phyloP scores from a whole-genome alignment of 805 yeast genomes.

The Saturnispora saitoi region DNA sequence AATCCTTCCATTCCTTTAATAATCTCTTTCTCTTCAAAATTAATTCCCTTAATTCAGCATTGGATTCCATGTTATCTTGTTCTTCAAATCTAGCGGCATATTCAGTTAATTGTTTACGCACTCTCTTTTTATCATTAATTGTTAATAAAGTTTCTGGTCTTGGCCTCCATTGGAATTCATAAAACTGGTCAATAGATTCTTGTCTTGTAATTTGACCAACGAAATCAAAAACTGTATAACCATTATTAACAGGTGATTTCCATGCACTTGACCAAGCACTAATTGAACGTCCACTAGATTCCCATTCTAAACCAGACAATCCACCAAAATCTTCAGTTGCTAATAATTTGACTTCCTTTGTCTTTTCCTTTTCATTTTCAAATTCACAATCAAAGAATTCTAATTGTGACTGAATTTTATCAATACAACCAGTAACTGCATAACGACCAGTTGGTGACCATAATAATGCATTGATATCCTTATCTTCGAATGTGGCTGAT shows the following conservation, averaged over 20 bases:
- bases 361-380: conserved; percentile 49
- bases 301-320: conserved; percentile 84
- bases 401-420: conserved; percentile 44
- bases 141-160: conserved; percentile 76
- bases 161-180: conserved; percentile 94
- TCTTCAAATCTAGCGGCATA: conserved; percentile 92
- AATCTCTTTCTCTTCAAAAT: conserved; percentile 75
- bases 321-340: conserved; percentile 62
- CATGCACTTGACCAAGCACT: conserved; percentile 83
- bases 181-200: conserved; percentile 74
- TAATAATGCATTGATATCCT: conserved; percentile 47
- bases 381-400: conserved; percentile 83
- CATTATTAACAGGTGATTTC: conserved; percentile 81
- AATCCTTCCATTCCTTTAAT: conserved; percentile 77
- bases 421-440: conserved; percentile 43
- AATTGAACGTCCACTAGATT: conserved; percentile 87
- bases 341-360: conserved; percentile 48
- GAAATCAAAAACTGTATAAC: conserved; percentile 79
- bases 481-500: conserved; percentile 46
- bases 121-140: conserved; percentile 77
- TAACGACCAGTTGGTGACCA: conserved; percentile 96
- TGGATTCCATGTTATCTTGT: conserved; percentile 91
- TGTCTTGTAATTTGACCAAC: conserved; percentile 71
- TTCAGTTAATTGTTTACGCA: conserved; percentile 80
- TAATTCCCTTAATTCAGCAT: conserved; percentile 82